phyloP scores from a whole-genome alignment of 1,284 basidiomycete genomes.

The Fomitopsis pinicola region DNA sequence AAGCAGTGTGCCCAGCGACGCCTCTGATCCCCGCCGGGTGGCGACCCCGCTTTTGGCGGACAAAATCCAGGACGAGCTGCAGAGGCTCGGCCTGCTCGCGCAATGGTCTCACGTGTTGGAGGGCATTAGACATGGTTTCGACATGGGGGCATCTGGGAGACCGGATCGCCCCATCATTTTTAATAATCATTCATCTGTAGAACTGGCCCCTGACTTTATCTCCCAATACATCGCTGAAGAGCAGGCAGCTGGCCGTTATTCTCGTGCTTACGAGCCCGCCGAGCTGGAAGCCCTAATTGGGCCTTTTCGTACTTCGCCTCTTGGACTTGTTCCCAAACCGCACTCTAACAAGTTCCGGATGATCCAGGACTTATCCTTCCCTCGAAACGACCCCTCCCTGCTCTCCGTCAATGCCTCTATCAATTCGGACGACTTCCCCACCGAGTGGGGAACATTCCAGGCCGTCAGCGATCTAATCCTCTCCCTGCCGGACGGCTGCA shows the following conservation, averaged over 20 bases:
- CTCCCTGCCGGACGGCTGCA: constrained; percentile 20
- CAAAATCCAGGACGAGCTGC: too few relatives aligned
- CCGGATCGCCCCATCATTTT: background rate
- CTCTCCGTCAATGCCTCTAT: constrained; percentile 27
- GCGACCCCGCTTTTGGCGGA: too few relatives aligned
- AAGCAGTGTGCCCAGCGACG: too few relatives aligned
- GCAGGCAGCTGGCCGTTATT: constrained; percentile 29
- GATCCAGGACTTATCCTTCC: constrained; percentile 35
- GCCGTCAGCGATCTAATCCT: constrained; percentile 17
- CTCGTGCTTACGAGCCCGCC: constrained; percentile 19
- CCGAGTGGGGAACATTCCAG: constrained; percentile 33
- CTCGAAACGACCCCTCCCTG: constrained; percentile 19
- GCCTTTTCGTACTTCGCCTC: constrained; percentile 31
- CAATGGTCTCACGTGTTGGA: too few relatives aligned
- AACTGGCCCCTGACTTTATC: constrained; percentile 7
- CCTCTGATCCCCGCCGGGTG: too few relatives aligned
- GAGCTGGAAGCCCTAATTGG: constrained; percentile 32
- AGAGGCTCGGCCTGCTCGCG: too few relatives aligned
- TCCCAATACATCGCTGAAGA: constrained; percentile 26
- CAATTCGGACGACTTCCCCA: constrained; percentile 28
- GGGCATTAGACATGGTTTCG: too few relatives aligned
- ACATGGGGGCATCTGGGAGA: too few relatives aligned
- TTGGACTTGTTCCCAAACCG: constrained; percentile 34
- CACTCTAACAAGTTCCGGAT: constrained; percentile 22
- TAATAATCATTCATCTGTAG: background rate